Evolutionary conservation across 805 yeast genomes (phyloP).

Genomic region (Candida boidinii): DNA sequence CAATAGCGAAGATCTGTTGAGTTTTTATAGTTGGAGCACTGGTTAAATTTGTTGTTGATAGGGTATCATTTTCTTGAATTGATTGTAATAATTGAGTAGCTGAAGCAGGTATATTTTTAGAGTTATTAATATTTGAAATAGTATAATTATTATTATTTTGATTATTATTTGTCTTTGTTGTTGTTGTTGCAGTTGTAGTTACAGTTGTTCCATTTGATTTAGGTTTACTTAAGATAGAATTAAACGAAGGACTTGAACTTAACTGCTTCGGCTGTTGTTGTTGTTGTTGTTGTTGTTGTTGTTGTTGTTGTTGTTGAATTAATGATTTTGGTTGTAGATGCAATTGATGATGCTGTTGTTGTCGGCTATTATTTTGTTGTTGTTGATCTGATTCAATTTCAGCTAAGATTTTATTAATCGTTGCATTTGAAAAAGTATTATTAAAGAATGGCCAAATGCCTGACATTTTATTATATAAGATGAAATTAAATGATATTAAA

Average conservation of each 20-base stretch:
- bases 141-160: conserved; percentile 1
- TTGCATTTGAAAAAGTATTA: conserved; percentile 27
- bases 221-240: too few species aligned
- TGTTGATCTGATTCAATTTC: conserved; percentile 28
- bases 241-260: neutral
- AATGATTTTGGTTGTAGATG: neutral
- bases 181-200: conserved; percentile 1
- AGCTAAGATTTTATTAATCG: conserved; percentile 26
- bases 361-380: conserved; percentile 3
- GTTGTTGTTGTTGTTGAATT: conserved; percentile 2
- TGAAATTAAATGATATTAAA: too few species aligned
- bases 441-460: conserved; percentile 32
- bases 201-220: conserved; percentile 1
- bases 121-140: conserved; percentile 1
- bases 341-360: neutral
- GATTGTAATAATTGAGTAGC: conserved; percentile 27
- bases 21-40: too few species aligned
- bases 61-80: conserved; percentile 22
- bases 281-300: conserved; percentile 1
- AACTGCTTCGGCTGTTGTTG: neutral
- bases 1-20: too few species aligned
- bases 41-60: conserved; percentile 2
- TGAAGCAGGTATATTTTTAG: conserved; percentile 17
- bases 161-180: neutral
- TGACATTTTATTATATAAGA: too few species aligned